phyloP scores from a whole-genome alignment of 2,329 filamentous ascomycete species.

The Alternaria sp. region DNA sequence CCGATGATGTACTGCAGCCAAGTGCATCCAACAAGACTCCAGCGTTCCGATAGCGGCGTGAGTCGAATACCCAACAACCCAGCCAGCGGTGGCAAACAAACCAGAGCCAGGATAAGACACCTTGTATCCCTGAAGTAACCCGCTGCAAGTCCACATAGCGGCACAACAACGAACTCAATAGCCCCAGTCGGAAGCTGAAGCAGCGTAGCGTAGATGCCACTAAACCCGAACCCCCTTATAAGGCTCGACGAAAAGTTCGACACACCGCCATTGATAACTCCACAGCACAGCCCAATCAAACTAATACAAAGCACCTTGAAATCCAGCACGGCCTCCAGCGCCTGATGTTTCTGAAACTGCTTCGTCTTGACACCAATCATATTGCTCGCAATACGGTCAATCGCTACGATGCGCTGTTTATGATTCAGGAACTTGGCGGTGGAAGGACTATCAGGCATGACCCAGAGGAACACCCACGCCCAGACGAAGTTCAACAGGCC shows the following conservation, averaged over 20 bases:
- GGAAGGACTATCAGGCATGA: conserved; percentile 48
- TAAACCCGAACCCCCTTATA: conserved; percentile 54
- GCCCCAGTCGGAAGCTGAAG: conserved; percentile 54
- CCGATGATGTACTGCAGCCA: conserved; percentile 61
- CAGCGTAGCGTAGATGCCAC: conserved; percentile 50
- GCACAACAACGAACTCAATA: conserved; percentile 53
- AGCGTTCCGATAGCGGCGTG: conserved; percentile 54
- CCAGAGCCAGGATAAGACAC: conserved; percentile 45
- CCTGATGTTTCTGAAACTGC: conserved; percentile 46
- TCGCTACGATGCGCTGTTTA: conserved; percentile 49
- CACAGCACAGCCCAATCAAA: conserved; percentile 52
- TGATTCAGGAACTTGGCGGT: conserved; percentile 47
- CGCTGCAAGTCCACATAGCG: conserved; percentile 43
- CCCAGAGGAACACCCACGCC: conserved; percentile 44
- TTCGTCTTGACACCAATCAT: conserved; percentile 53
- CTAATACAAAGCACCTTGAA: conserved; percentile 50
- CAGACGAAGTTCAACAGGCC: conserved; percentile 47
- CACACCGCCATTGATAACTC: conserved; percentile 59
- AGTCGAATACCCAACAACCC: conserved; percentile 60
- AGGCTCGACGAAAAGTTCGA: conserved; percentile 58
- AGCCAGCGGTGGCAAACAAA: conserved; percentile 55
- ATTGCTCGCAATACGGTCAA: conserved; percentile 50
- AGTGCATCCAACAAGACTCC: conserved; percentile 60
- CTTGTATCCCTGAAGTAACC: conserved; percentile 40
- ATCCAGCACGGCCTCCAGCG: conserved; percentile 51